phyloP scores from a whole-genome alignment of 192 early-diverging fungal species.

The Coemansia sp. region DNA sequence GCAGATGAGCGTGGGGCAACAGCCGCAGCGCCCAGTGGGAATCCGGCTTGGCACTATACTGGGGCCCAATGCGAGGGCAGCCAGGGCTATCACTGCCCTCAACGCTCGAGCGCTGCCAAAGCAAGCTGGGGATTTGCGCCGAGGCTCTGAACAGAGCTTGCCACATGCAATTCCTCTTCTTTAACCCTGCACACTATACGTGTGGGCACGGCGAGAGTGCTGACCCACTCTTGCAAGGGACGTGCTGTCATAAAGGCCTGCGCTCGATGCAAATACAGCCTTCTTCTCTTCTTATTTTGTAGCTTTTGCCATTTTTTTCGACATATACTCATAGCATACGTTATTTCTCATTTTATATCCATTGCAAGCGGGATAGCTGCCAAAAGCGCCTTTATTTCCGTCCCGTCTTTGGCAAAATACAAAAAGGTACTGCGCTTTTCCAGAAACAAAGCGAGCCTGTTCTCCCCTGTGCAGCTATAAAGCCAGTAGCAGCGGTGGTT shows the following conservation, averaged over 20 bases:
- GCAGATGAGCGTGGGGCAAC: background rate
- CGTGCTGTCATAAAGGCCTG: background rate
- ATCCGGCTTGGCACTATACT: slow-evolving; percentile 8
- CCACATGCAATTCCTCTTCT: slow-evolving; percentile 14
- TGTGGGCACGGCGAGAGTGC: slow-evolving; percentile 22
- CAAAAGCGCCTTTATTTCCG: background rate
- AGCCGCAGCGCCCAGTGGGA: background rate
- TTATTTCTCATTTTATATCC: slow-evolving; percentile 11
- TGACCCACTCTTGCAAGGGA: background rate
- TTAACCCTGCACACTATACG: slow-evolving; percentile 34
- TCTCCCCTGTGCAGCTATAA: slow-evolving; percentile 6
- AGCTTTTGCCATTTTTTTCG: slow-evolving; percentile 5
- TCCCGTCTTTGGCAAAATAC: background rate
- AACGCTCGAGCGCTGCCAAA: background rate
- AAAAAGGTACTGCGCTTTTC: slow-evolving; percentile 9
- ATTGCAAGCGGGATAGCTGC: background rate
- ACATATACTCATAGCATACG: slow-evolving; percentile 4
- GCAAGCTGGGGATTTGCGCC: slow-evolving; percentile 2
- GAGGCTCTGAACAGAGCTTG: slow-evolving; percentile 9
- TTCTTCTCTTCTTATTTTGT: slow-evolving; percentile 11
- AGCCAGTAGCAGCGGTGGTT: slow-evolving; percentile 2
- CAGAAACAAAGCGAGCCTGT: background rate
- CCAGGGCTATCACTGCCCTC: background rate
- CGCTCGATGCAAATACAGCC: background rate
- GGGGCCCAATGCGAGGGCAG: slow-evolving; percentile 4